Conservation (phyloP, 768 basidiomycete species). For the Tricholoma matsutake region DNA sequence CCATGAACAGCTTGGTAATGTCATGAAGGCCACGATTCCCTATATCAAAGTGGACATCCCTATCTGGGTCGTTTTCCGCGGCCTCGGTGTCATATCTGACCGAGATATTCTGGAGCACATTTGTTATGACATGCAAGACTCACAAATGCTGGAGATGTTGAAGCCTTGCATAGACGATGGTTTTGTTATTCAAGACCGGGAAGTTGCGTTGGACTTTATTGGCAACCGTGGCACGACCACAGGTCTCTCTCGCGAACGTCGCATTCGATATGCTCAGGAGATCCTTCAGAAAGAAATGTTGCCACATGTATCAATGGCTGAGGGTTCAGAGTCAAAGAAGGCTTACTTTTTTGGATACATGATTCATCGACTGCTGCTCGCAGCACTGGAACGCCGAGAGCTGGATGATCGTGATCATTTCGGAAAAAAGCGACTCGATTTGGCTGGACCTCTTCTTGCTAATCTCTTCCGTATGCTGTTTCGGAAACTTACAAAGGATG, state of each 20-base stretch:
- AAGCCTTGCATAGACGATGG: conserved; percentile 99
- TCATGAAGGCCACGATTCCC: conserved; percentile 96
- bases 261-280: conserved; percentile 95
- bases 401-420: conserved; percentile 99
- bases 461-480: conserved; percentile 98
- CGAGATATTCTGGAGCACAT: conserved; percentile 98
- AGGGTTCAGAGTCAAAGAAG: conserved; percentile 96
- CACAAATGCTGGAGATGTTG: conserved; percentile 95
- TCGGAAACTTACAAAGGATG: conserved; percentile 93
- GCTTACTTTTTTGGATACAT: conserved; percentile 99
- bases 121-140: conserved; percentile 95
- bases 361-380: conserved; percentile 93
- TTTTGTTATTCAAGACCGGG: conserved; percentile 96
- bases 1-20: conserved; percentile 66
- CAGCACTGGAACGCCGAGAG: conserved; percentile 91
- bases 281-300: conserved; percentile 99
- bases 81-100: conserved; percentile 95
- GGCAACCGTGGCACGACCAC: conserved; percentile 97
- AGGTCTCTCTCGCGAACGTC: conserved; percentile 86
- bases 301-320: conserved; percentile 94
- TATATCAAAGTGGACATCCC: conserved; percentile 99
- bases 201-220: conserved; percentile 96
- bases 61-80: conserved; percentile 98
- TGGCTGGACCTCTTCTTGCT: conserved; percentile 95
- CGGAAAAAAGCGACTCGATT: conserved; percentile 94